Base-by-base conservation (phyloP, 352 stramenopile genomes). In the Phytophthora citricola region DNA sequence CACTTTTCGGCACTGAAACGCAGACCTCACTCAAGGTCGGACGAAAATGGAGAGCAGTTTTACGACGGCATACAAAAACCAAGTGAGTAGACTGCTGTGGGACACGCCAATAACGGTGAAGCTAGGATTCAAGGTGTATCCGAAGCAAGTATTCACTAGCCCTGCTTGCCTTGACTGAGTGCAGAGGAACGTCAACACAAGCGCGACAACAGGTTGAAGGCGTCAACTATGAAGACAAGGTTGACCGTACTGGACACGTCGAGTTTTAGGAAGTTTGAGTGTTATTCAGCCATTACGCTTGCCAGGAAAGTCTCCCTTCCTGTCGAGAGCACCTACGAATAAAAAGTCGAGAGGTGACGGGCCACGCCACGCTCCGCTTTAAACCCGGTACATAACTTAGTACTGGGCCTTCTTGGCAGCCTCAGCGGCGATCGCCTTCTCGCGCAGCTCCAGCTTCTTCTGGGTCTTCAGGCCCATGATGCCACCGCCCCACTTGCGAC, bases 391-490 rank as follows among this genome's bases (percentile, higher is more conserved):
- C 46, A 55, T 45, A 63, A 68, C 66, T 71, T 97, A 98, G 86
- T 97, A 98, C 83, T 98, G 89, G 59, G 94, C 85, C 87, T 99
- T 99, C 94, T 99, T 99, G 68, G 97, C 97, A 75, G 97, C 90
- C 81, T 99, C 98, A n/a, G 87, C 90, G 34, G 95, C 97, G 69
- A 99, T 75, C 61, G 93, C 97, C 89, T 98, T 99, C 68, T 97
- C 96, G 63, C 98, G 94, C 82, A 99, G 97, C 69, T 99, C 96
- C 51, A 99, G 88, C 90, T 99, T 99, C 80, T 97, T 97, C 85
- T 99, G 97, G 58, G 98, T 99, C 97, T 99, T 99, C 62, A 99
- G 89, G 79, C 98, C 98, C 97, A 99, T 99, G 81, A 99, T 98
- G 78, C 97, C 97, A 75, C 97, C 98, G 76, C 98, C 97, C 97